Percentiles rank a stretch among this genome's conserved stretches.
Evolutionary conservation across 768 basidiomycete genomes (phyloP).

Genomic region (Candolleomyces eurysporus): DNA sequence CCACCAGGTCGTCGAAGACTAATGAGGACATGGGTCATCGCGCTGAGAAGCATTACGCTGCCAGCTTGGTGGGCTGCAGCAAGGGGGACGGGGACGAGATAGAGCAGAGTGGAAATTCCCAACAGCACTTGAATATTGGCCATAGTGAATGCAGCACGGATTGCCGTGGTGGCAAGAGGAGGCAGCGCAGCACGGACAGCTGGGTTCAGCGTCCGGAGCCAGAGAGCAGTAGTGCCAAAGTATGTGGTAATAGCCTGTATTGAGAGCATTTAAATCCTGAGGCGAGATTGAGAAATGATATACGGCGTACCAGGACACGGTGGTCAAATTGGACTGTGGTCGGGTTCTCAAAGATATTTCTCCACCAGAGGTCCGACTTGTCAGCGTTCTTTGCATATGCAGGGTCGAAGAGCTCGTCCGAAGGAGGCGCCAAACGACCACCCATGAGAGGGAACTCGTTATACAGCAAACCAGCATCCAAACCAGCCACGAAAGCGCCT

Average conservation of each 20-base stretch:
- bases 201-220: slow-evolving; percentile 52
- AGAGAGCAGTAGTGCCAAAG: slow-evolving; percentile 61
- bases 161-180: slow-evolving; percentile 51
- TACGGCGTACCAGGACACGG: slow-evolving; percentile 70
- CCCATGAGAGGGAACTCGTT: slow-evolving; percentile 99
- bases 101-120: slow-evolving; percentile 74
- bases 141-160: slow-evolving; percentile 67
- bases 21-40: slow-evolving; percentile 74
- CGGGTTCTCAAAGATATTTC: slow-evolving; percentile 96
- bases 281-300: not conserved
- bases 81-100: slow-evolving; percentile 88
- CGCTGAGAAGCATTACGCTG: slow-evolving; percentile 82
- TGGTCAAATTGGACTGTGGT: slow-evolving; percentile 98
- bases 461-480: slow-evolving; percentile 96
- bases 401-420: slow-evolving; percentile 75
- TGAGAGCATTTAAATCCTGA: not conserved
- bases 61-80: slow-evolving; percentile 96
- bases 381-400: slow-evolving; percentile 70
- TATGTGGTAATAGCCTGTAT: slow-evolving; percentile 84
- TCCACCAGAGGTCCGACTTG: slow-evolving; percentile 85
- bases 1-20: slow-evolving; percentile 66
- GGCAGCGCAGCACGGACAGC: slow-evolving; percentile 64
- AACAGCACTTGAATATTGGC: slow-evolving; percentile 78
- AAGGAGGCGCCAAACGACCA: slow-evolving; percentile 76
- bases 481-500: slow-evolving; percentile 98